Conservation (phyloP, 768 basidiomycete species). For the Pisolithus marmoratus region DNA sequence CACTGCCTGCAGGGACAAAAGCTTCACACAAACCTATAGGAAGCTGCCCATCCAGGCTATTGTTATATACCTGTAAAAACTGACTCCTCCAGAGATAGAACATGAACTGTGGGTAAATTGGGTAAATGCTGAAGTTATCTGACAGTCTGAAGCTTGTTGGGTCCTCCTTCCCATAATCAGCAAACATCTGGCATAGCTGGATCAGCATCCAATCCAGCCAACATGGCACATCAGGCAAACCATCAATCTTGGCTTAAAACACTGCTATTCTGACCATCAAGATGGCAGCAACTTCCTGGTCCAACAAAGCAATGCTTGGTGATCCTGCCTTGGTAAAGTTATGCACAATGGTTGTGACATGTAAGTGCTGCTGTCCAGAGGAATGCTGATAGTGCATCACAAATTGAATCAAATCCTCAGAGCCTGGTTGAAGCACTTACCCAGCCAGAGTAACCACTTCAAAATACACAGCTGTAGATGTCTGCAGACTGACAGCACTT, state of each 20-base stretch:
- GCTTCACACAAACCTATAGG: conserved; percentile 87
- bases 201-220: conserved; percentile 99
- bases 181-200: conserved; percentile 97
- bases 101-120: conserved; percentile 99
- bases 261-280: conserved; percentile 98
- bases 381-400: conserved; percentile 98
- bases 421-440: conserved; percentile 82
- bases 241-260: conserved; percentile 99
- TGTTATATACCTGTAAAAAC: conserved; percentile 99
- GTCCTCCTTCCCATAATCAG: conserved; percentile 97
- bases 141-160: conserved; percentile 87
- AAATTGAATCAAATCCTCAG: conserved; percentile 93
- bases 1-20: conserved; percentile 78
- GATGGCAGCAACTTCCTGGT: conserved; percentile 96
- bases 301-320: conserved; percentile 87
- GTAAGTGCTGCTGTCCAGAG: conserved; percentile 88
- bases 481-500: conserved; percentile 82
- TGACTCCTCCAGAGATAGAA: conserved; percentile 97
- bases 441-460: conserved; percentile 98
- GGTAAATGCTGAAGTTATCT: conserved; percentile 98
- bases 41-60: conserved; percentile 98
- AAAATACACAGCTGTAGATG: conserved; percentile 91
- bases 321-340: conserved; percentile 97
- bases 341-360: conserved; percentile 97
- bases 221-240: conserved; percentile 90